Base-by-base conservation (phyloP, 2,329 filamentous ascomycete species). In the Trichoderma endophyticum region DNA sequence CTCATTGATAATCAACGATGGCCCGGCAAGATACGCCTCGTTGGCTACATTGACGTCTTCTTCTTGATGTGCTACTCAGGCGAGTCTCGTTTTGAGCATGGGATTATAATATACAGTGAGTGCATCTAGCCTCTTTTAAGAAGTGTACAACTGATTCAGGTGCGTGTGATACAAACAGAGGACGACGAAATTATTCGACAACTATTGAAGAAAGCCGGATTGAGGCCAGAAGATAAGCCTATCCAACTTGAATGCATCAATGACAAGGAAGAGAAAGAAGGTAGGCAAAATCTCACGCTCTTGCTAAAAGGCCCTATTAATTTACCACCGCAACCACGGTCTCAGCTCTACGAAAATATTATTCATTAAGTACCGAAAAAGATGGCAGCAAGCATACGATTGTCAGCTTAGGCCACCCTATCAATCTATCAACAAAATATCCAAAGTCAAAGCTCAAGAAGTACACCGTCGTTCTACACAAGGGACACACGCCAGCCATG, bases 41-140 rank as follows among this genome's bases (percentile, higher is more conserved):
- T 73, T 18, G 72, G 68, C 15, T 75, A 61, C 39, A 64, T 74
- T 34, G 73, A 75, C 12, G 73, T 67, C 6, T 74, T 75, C 60
- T 71, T 75, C 68, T 60, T 74, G 14, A 74, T 74, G 43, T 73
- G 72, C 48, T 74, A 74, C 26, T 73, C 73, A 0, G 72, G 72
- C 9, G 73, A 74, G 43, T 73, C 73, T 32, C 68, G 73, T 5
- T 74, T 74, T 56, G 73, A 74, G n/a, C 66, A 74, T 28, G 73
- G 73, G 4, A 72, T 74, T 32, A 71, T 74, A 26, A 71, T 74
- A 30, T 74, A 73, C 30, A 73, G 73, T 74, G 14, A 59, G 71
- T 48, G 3, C 1, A 34, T 12, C 7, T 1, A 9, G 18, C 18
- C 11, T 2, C 12, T 32, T 28, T 43, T 4, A 21, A 5, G 2